phyloP scores from a whole-genome alignment of 345 rosid genomes.

The Eucalyptus tenuipes region DNA sequence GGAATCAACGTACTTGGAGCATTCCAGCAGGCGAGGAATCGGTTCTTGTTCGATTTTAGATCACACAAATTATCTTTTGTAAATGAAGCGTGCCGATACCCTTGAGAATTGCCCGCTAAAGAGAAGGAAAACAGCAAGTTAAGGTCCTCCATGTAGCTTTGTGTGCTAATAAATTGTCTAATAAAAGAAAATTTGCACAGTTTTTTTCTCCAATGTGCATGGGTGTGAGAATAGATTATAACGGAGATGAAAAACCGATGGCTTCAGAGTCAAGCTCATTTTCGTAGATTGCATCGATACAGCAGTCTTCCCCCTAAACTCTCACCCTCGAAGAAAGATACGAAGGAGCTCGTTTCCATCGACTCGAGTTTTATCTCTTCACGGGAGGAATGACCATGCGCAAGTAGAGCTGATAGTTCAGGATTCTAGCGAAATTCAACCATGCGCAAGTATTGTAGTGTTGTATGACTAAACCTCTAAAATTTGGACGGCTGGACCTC shows the following conservation, averaged over 20 bases:
- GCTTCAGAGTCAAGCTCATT: neutral
- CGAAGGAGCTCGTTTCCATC: neutral
- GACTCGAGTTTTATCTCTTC: neutral
- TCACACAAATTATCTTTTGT: neutral
- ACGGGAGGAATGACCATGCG: neutral
- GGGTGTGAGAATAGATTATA: neutral
- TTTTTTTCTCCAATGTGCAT: neutral
- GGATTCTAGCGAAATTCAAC: neutral
- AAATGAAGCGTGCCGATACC: neutral
- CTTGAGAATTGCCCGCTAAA: neutral
- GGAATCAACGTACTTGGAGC: neutral
- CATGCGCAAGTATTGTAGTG: no score
- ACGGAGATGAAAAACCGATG: neutral
- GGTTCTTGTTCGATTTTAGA: neutral
- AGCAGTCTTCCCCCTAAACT: neutral
- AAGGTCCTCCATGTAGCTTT: neutral
- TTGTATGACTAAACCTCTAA: no score
- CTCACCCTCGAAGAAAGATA: neutral
- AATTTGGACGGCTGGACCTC: neutral
- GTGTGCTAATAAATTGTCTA: neutral
- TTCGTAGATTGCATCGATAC: neutral
- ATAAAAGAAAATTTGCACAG: neutral
- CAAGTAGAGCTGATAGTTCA: neutral
- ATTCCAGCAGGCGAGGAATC: neutral
- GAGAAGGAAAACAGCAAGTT: neutral